Conservation (phyloP, 306 rosid species). For the Senna siamea region DNA sequence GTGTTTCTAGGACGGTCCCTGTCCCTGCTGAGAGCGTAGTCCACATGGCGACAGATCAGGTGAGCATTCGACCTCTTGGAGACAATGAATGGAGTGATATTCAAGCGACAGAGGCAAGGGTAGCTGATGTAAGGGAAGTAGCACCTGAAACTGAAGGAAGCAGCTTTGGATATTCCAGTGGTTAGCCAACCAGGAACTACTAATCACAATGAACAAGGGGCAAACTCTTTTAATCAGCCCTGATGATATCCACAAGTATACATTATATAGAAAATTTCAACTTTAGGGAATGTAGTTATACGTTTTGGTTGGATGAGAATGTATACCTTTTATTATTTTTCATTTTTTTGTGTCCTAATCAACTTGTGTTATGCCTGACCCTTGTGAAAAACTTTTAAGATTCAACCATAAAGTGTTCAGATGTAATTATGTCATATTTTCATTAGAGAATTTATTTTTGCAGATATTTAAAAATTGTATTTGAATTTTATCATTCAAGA, state of each 20-base stretch:
- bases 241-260: conserved; percentile 41
- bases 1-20: conserved; percentile 69
- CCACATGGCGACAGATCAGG: conserved; percentile 72
- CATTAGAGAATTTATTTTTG: too few species aligned
- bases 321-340: conserved; percentile 43
- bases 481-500: too few species aligned
- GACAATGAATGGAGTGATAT: conserved; percentile 93
- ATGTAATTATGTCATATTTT: too few species aligned
- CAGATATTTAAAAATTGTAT: too few species aligned
- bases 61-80: conserved; percentile 62
- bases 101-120: conserved; percentile 90
- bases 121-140: conserved; percentile 93
- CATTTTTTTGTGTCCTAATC: conserved; percentile 40
- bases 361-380: conserved; percentile 34
- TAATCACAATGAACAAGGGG: conserved; percentile 76
- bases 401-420: too few species aligned
- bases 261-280: conserved; percentile 37
- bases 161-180: conserved; percentile 92
- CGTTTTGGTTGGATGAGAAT: conserved; percentile 53
- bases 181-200: conserved; percentile 70
- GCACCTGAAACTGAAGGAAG: conserved; percentile 70
- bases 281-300: conserved; percentile 44
- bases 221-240: conserved; percentile 66
- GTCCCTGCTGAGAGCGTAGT: conserved; percentile 80
- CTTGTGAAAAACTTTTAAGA: background rate